Evolutionary conservation across 441 rosid genomes (phyloP), one percentile per base, ranked within the genome.

Genomic region (Biscutella laevigata): DNA sequence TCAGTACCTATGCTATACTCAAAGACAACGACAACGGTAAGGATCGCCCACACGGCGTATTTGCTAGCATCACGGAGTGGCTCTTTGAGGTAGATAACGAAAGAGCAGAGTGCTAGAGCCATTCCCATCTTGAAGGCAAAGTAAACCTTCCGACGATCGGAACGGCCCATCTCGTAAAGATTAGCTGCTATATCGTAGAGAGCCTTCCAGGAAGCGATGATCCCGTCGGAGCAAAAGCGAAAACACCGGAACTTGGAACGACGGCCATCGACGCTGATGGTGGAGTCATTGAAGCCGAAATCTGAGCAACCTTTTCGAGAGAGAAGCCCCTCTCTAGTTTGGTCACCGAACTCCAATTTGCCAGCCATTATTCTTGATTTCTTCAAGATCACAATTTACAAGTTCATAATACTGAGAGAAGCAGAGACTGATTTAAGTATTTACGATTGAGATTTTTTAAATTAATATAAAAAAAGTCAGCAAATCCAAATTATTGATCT

Each of bases 41-140:
- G 88, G 19, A 91, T 76, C 0, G 94, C 95, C 98, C 98, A 91
- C 36, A 91, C 79, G 25, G 95, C 76, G 66, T 85, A 85, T 61
- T 87, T 86, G 62, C 71, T 71, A 53, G 69, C 74, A 4, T 72
- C 38, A 43, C 40, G 53, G 9, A 83, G 72, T 5, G 80, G 78
- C 53, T 79, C 89, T 59, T 75, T 89, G 4, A 80, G 70, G 64
- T 86, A 82, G 17, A 90, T 77, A 8, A 77, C 73, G 4, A 87
- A 41, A 0, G 92, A 82, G 5, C 79, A 76, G 19, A 81, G 56
- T 0, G 88, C 75, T 7, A 90, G 70, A n/a, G 95, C 56, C 50
- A 83, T 26, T 1, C 95, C 98, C 96, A 90, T 83, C 70, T 90
- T 87, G 2, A 62, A 34, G 4, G 90, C 78, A 41, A 90, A 90